Percentiles rank a stretch among this genome's conserved stretches.
Conservation (phyloP, 1,139 yeast genomes). For the Taphrina pruni region DNA sequence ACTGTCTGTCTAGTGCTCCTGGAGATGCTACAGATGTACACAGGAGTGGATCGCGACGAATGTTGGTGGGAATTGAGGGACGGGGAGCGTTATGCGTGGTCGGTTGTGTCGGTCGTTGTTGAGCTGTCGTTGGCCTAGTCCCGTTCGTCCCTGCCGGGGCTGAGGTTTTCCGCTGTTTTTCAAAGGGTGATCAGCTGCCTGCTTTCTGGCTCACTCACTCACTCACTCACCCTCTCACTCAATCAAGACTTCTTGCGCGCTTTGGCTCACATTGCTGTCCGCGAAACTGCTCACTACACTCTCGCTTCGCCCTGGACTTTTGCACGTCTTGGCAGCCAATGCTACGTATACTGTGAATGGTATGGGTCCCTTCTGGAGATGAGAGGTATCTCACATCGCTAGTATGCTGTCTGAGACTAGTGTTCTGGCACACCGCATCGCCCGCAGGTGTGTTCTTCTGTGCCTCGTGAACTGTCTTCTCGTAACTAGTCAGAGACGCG, state of each 20-base stretch:
- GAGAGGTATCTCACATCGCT: no score
- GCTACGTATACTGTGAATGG: no score
- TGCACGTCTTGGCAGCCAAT: no score
- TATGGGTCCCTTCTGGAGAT: no score
- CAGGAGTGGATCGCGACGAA: slow-evolving; percentile 3
- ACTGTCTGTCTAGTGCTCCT: slow-evolving; percentile 6
- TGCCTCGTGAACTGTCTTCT: no score
- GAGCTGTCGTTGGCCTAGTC: slow-evolving; percentile 22
- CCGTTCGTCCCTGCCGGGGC: slow-evolving; percentile 27
- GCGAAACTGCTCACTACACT: no score
- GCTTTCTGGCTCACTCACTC: neutral
- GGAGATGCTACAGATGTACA: neutral
- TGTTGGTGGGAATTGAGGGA: slow-evolving; percentile 4
- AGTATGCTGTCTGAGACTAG: no score
- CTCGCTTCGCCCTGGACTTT: no score
- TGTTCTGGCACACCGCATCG: no score
- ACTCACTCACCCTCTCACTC: no score
- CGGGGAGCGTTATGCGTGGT: slow-evolving; percentile 13
- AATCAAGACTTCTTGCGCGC: neutral
- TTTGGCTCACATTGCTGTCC: neutral
- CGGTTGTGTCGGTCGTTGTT: slow-evolving; percentile 24
- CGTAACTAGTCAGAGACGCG: no score
- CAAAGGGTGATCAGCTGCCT: slow-evolving; percentile 31
- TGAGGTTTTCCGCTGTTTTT: slow-evolving; percentile 29
- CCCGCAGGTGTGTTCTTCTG: no score